A percentile compares a stretch with the other conserved stretches of the same genome.
phyloP scores from a whole-genome alignment of 1,139 yeast species.

The Debaryomyces sp. region DNA sequence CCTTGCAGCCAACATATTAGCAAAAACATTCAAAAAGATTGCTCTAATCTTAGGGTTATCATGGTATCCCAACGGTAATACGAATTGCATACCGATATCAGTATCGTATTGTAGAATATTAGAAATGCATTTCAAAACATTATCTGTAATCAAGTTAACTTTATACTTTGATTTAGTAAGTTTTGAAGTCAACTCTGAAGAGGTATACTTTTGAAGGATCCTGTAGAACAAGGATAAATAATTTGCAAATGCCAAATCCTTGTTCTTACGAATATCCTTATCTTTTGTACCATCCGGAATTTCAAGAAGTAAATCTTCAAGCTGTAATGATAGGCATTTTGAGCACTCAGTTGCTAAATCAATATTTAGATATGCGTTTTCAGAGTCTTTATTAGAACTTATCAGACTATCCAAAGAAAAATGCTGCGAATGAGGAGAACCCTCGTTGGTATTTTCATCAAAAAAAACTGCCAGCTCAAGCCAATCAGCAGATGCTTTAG shows the following conservation, averaged over 20 bases:
- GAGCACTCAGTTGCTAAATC: slow-evolving; percentile 73
- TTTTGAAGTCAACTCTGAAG: slow-evolving; percentile 22
- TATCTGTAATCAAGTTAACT: slow-evolving; percentile 57
- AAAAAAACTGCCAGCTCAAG: slow-evolving; percentile 57
- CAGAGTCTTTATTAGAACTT: slow-evolving; percentile 29
- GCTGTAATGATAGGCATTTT: slow-evolving; percentile 55
- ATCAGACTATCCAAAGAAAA: not conserved
- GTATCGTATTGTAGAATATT: slow-evolving; percentile 72
- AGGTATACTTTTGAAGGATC: slow-evolving; percentile 64
- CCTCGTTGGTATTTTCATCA: slow-evolving; percentile 20
- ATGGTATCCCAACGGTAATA: slow-evolving; percentile 79
- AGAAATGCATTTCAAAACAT: slow-evolving; percentile 68
- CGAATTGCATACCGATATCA: slow-evolving; percentile 76
- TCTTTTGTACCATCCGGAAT: slow-evolving; percentile 63
- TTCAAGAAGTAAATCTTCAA: slow-evolving; percentile 60
- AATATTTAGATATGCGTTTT: slow-evolving; percentile 55
- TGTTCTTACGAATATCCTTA: slow-evolving; percentile 57
- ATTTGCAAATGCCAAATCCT: slow-evolving; percentile 67
- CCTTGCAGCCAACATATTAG: slow-evolving; percentile 58
- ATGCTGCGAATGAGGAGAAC: slow-evolving; percentile 7
- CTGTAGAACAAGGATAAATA: slow-evolving; percentile 73
- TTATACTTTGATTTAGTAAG: slow-evolving; percentile 49
- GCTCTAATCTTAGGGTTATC: slow-evolving; percentile 64
- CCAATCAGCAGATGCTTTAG: slow-evolving; percentile 67
- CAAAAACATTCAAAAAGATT: slow-evolving; percentile 76